Percentiles rank a stretch among this genome's conserved stretches.
phyloP scores from a whole-genome alignment of 495 filamentous ascomycete genomes.

The Amorphotheca resinae region DNA sequence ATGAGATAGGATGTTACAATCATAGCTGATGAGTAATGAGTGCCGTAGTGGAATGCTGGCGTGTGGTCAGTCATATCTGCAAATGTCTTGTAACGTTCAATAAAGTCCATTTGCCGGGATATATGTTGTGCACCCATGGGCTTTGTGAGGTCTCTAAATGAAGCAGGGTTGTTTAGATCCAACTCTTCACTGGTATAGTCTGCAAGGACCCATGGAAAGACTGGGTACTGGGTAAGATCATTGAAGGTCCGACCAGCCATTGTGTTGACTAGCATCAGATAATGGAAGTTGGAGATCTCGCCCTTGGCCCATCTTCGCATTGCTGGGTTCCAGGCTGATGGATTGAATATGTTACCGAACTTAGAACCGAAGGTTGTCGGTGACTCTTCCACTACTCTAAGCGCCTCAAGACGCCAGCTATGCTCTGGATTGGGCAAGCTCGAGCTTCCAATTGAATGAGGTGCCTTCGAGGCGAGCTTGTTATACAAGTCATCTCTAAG shows the following conservation, averaged over 20 bases:
- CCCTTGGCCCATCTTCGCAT: conserved; percentile 87
- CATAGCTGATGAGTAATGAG: conserved; percentile 98
- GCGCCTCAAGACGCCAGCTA: conserved; percentile 74
- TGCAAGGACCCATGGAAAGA: conserved; percentile 93
- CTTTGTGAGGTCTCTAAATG: conserved; percentile 84
- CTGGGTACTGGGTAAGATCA: conserved; percentile 93
- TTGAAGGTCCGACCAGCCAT: conserved; percentile 97
- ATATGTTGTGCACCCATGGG: conserved; percentile 91
- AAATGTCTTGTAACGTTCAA: conserved; percentile 73
- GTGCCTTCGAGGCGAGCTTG: conserved; percentile 62
- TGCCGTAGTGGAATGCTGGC: conserved; percentile 91
- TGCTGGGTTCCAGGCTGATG: conserved; percentile 58
- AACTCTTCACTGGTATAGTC: conserved; percentile 96
- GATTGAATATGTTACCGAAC: conserved; percentile 90
- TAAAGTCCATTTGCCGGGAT: conserved; percentile 61
- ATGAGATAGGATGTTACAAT: conserved; percentile 95
- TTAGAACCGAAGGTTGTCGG: conserved; percentile 70
- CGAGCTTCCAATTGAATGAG: conserved; percentile 48
- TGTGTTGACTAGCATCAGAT: conserved; percentile 95
- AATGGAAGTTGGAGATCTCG: conserved; percentile 97
- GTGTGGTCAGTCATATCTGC: conserved; percentile 75
- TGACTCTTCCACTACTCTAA: conserved; percentile 69
- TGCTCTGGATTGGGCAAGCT: conserved; percentile 48
- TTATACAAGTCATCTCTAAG: conserved; percentile 68
- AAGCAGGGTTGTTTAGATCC: conserved; percentile 68